phyloP scores from a whole-genome alignment of 1,284 basidiomycete species.

The Gymnopus androsaceus region DNA sequence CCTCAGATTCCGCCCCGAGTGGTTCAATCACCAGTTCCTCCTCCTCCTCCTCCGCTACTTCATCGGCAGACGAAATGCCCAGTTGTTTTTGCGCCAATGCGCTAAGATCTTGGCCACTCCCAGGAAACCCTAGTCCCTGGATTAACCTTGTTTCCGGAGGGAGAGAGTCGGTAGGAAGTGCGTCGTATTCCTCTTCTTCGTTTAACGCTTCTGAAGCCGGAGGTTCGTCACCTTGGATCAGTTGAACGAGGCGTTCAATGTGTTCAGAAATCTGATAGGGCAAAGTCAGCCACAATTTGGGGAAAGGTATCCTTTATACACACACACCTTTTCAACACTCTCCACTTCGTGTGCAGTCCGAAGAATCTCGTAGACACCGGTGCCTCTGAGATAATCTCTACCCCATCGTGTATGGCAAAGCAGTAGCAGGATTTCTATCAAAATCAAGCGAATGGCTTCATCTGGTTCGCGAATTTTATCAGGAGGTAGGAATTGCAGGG shows the following conservation, averaged over 20 bases:
- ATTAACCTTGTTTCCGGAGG: slow-evolving; percentile 11
- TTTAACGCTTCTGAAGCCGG: slow-evolving; percentile 27
- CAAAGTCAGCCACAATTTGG: neutral
- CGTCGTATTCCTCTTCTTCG: slow-evolving; percentile 54
- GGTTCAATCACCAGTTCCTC: slow-evolving; percentile 28
- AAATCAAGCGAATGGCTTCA: slow-evolving; percentile 76
- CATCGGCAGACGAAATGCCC: slow-evolving; percentile 12
- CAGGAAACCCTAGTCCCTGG: neutral
- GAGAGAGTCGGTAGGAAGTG: slow-evolving; percentile 10
- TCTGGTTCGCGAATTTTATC: slow-evolving; percentile 88
- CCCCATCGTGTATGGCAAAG: slow-evolving; percentile 89
- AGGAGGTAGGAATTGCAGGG: slow-evolving; percentile 86
- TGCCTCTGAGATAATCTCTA: slow-evolving; percentile 75
- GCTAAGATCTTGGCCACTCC: neutral
- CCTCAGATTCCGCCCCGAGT: slow-evolving; percentile 33
- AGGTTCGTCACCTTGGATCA: slow-evolving; percentile 72
- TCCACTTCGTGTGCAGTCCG: slow-evolving; percentile 82
- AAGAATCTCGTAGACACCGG: slow-evolving; percentile 89
- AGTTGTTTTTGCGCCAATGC: slow-evolving; percentile 26
- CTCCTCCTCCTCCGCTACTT: slow-evolving; percentile 23
- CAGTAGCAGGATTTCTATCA: slow-evolving; percentile 88
- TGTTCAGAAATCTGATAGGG: slow-evolving; percentile 53
- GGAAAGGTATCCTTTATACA: slow-evolving; percentile 2
- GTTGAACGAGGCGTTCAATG: slow-evolving; percentile 72
- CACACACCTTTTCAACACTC: slow-evolving; percentile 70